Evolutionary conservation across 495 filamentous ascomycete genomes (phyloP).

Genomic region (Penicillium soppii): DNA sequence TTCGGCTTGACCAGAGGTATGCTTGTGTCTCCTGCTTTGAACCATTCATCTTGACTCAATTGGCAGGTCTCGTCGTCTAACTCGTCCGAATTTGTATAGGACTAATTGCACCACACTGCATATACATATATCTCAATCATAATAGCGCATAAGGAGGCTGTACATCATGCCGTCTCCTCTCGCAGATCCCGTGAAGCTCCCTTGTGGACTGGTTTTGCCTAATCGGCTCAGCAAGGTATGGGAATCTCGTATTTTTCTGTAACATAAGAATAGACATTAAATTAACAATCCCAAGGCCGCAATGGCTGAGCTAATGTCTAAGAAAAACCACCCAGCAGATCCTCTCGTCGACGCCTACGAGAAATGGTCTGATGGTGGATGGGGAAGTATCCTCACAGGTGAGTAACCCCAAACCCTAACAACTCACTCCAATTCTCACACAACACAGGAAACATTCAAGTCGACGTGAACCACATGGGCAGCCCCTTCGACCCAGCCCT

Average conservation of each 20-base stretch:
- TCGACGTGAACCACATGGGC: slow-evolving; percentile 53
- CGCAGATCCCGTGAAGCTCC: slow-evolving; percentile 45
- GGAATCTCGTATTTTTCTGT: no score
- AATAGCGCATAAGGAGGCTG: background rate
- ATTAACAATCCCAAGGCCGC: no score
- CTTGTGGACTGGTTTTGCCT: slow-evolving; percentile 50
- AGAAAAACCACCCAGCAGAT: slow-evolving; percentile 28
- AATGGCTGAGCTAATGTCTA: slow-evolving; percentile 49
- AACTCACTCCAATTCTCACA: background rate
- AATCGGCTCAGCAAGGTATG: slow-evolving; percentile 56
- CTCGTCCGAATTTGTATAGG: no score
- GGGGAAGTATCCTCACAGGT: slow-evolving; percentile 50
- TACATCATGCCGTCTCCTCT: slow-evolving; percentile 32
- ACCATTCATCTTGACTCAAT: no score
- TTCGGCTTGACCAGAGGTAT: no score
- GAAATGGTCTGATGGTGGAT: slow-evolving; percentile 50
- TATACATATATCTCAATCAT: no score
- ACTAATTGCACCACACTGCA: no score
- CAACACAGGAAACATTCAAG: slow-evolving; percentile 51
- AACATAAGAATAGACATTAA: background rate
- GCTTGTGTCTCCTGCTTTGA: no score
- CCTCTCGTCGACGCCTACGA: slow-evolving; percentile 39
- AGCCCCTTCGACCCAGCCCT: slow-evolving; percentile 41
- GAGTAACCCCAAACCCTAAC: background rate
- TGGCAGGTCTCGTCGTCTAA: no score